Evolutionary conservation across 2,329 filamentous ascomycete species (phyloP).

Genomic region (Fusarium sp.): DNA sequence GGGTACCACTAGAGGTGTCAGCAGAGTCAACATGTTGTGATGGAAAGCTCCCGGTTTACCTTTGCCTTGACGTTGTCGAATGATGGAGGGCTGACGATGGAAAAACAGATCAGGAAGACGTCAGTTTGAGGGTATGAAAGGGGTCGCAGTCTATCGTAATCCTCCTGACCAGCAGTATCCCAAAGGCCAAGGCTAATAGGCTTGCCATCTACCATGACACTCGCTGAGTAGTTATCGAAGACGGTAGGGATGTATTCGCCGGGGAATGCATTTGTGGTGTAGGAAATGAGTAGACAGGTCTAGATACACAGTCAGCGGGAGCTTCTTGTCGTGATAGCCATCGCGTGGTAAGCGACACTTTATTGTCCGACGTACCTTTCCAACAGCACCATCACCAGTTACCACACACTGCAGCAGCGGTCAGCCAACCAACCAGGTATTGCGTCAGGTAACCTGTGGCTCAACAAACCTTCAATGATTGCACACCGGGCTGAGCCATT

Average conservation of each 20-base stretch:
- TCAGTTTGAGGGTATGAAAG: slow-evolving; percentile 98
- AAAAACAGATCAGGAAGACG: slow-evolving; percentile 98
- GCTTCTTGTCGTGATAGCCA: background rate
- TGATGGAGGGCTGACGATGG: slow-evolving; percentile 95
- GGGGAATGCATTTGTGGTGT: slow-evolving; percentile 99
- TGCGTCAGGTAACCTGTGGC: slow-evolving; percentile 33
- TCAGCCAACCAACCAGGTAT: slow-evolving; percentile 44
- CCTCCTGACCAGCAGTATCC: slow-evolving; percentile 99
- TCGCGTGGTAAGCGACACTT: slow-evolving; percentile 1
- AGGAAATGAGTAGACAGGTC: slow-evolving; percentile 99
- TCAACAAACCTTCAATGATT: slow-evolving; percentile 84
- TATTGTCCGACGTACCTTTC: slow-evolving; percentile 73
- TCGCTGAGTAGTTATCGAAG: slow-evolving; percentile 99
- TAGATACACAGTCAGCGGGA: slow-evolving; percentile 56
- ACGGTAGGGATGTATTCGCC: slow-evolving; percentile 99
- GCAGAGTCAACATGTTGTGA: slow-evolving; percentile 11
- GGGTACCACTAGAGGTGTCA: slow-evolving; percentile 81
- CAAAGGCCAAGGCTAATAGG: slow-evolving; percentile 96
- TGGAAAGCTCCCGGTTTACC: slow-evolving; percentile 64
- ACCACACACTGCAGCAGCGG: slow-evolving; percentile 83
- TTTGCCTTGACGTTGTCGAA: slow-evolving; percentile 99
- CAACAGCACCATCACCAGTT: slow-evolving; percentile 98
- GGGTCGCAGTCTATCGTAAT: slow-evolving; percentile 94
- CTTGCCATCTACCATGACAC: slow-evolving; percentile 98
- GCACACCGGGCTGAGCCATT: slow-evolving; percentile 86